Conservation (phyloP, 2,329 filamentous ascomycete species). For the Elsinoe ampelina region DNA sequence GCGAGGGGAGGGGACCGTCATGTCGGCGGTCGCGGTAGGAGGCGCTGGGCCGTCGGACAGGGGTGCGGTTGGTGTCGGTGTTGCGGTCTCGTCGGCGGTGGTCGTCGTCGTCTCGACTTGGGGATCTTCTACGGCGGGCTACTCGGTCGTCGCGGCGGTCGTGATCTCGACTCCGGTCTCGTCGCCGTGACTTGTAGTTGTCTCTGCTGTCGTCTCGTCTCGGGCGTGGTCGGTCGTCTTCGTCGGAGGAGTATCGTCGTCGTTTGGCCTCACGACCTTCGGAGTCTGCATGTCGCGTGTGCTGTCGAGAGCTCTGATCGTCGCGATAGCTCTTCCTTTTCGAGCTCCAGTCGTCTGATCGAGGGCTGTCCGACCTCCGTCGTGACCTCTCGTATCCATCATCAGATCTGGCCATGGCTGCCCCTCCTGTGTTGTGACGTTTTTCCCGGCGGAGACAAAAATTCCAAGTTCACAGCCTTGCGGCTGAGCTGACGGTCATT, state of each 20-base stretch:
- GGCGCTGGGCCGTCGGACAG: slow-evolving; percentile 14
- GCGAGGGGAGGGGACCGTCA: slow-evolving; percentile 37
- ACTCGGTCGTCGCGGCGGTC: background rate
- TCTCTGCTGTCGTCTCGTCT: slow-evolving; percentile 6
- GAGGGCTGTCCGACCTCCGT: background rate
- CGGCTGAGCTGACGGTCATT: slow-evolving; percentile 2
- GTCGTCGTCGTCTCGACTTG: background rate
- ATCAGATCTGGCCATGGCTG: background rate
- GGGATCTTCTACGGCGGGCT: background rate
- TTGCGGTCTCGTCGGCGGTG: slow-evolving; percentile 17
- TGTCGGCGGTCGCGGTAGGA: slow-evolving; percentile 34
- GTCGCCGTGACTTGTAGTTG: background rate
- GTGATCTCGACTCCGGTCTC: background rate
- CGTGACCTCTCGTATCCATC: slow-evolving; percentile 3
- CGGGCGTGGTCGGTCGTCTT: background rate
- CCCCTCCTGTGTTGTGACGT: background rate
- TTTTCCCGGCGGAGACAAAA: background rate
- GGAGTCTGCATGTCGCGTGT: background rate
- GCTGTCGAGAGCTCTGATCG: background rate
- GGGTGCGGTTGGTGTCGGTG: slow-evolving; percentile 19
- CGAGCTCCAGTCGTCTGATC: background rate
- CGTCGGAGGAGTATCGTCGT: slow-evolving; percentile 6
- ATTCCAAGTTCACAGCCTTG: slow-evolving; percentile 9
- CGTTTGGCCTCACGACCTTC: slow-evolving; percentile 1
- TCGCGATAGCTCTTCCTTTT: slow-evolving; percentile 4